Evolutionary conservation across 495 filamentous ascomycete species (phyloP), one percentile per base, ranked within the genome.

Genomic region (Thozetella sp.): DNA sequence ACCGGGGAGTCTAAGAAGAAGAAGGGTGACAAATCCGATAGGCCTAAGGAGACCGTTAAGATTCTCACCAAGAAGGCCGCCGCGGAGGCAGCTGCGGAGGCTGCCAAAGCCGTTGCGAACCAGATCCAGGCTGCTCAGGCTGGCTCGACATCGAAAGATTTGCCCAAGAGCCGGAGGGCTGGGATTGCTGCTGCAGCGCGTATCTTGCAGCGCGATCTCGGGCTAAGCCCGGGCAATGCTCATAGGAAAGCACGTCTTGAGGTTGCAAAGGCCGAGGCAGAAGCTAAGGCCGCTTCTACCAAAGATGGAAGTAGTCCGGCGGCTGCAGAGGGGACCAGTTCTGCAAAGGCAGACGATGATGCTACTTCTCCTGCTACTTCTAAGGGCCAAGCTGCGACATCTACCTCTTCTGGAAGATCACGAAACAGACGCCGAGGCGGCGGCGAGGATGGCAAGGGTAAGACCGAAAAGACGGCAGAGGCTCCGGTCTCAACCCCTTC

Each of bases 171-270:
- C 55, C 72, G 81, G 37, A 84, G 92, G 59, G 90, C 90, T 10
- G 91, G 85, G 61, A 88, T 86, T 34, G 84, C 87, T 25, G 88
- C 84, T 23, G 93, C 92, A 3, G 91, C 92, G 19, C 88, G 88
- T 50, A 97, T 98, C 59, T 73, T 98, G 22, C 93, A 97, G 65
- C 87, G 93, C 17, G 95, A 98, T 72, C 79, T 97, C 19, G 95
- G 94, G 19, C 81, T 98, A n/a, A 85, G 86, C 48, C 82, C 85
- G 4, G 83, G 84, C 55, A 83, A 79, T 51, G 80, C 81, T 11
- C 81, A 83, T 64, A 72, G 83, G 23, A 79, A 78, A 65, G 80
- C 82, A 12, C 76, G 80, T 27, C 72, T 81, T 60, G 72, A 83
- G 64, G 77, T 77, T 27, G 82, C 74, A 23, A 84, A 83, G 68